phyloP scores from a whole-genome alignment of 768 basidiomycete species.

The Lentinus tigrinus region DNA sequence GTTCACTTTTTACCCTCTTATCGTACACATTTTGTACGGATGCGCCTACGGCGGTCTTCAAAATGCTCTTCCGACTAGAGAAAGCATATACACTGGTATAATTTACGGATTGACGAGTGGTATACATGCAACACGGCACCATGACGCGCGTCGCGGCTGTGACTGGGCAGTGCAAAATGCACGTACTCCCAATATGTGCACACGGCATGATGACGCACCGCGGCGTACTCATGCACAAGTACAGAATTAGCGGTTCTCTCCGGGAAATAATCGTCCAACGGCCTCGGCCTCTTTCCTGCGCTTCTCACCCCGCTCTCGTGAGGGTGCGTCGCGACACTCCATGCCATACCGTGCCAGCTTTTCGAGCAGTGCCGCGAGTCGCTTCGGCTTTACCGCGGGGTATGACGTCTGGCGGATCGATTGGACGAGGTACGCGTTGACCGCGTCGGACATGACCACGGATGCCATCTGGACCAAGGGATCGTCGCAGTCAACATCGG shows the following conservation, averaged over 20 bases:
- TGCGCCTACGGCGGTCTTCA: conserved; percentile 20
- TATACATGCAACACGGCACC: background rate
- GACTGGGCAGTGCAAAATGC: no score
- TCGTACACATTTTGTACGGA: conserved; percentile 16
- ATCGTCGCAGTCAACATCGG: background rate
- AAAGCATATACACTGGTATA: conserved; percentile 27
- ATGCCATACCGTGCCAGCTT: conserved; percentile 73
- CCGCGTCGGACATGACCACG: conserved; percentile 68
- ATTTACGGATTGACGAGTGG: conserved; percentile 3
- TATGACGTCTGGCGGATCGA: conserved; percentile 67
- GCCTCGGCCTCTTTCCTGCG: conserved; percentile 77
- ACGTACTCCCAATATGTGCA: background rate
- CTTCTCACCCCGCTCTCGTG: conserved; percentile 67
- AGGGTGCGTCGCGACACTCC: conserved; percentile 54
- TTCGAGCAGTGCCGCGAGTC: conserved; percentile 71
- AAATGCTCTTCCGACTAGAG: conserved; percentile 26
- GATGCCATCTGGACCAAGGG: conserved; percentile 53
- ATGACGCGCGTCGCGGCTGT: background rate
- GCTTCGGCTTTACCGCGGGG: conserved; percentile 63
- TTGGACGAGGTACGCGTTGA: conserved; percentile 79
- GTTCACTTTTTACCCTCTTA: conserved; percentile 17
- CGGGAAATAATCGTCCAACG: conserved; percentile 71
- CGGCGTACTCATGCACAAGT: background rate
- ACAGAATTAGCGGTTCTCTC: conserved; percentile 41
- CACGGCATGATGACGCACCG: background rate